Conservation (phyloP, 2,329 filamentous ascomycete genomes). For the Pyricularia pennisetigena region DNA sequence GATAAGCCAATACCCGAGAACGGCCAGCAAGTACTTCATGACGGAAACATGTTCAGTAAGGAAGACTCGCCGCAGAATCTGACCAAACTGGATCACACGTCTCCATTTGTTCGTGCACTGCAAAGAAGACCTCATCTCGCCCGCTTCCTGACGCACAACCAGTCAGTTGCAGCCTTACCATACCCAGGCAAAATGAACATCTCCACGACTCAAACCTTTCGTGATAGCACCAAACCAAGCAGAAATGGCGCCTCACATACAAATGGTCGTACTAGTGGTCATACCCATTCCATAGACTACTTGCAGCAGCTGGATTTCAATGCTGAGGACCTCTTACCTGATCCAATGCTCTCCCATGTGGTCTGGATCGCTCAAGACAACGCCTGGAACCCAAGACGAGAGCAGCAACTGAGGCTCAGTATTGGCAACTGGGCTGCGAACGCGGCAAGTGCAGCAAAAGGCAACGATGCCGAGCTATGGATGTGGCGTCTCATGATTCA, state of each 20-base stretch:
- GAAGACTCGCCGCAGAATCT: neutral
- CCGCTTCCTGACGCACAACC: neutral
- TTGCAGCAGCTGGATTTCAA: neutral
- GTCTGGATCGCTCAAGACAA: conserved; percentile 1
- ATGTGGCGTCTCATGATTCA: conserved; percentile 5
- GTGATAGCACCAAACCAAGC: neutral
- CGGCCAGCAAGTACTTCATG: neutral
- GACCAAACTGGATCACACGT: neutral
- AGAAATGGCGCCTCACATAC: neutral
- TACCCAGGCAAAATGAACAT: neutral
- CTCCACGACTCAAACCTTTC: neutral
- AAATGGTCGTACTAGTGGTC: neutral
- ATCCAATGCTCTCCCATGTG: conserved; percentile 1
- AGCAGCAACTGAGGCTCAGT: neutral
- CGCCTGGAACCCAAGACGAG: neutral
- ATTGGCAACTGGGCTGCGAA: neutral
- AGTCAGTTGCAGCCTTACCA: neutral
- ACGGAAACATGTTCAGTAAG: neutral
- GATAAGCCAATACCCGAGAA: neutral
- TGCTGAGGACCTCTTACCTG: neutral
- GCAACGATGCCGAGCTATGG: conserved; percentile 3
- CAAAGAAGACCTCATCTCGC: neutral
- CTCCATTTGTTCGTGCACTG: neutral
- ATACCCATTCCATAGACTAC: neutral
- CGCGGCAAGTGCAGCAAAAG: neutral